Conservation (phyloP, 2,329 filamentous ascomycete genomes). For the Lasiodiplodia theobromae region DNA sequence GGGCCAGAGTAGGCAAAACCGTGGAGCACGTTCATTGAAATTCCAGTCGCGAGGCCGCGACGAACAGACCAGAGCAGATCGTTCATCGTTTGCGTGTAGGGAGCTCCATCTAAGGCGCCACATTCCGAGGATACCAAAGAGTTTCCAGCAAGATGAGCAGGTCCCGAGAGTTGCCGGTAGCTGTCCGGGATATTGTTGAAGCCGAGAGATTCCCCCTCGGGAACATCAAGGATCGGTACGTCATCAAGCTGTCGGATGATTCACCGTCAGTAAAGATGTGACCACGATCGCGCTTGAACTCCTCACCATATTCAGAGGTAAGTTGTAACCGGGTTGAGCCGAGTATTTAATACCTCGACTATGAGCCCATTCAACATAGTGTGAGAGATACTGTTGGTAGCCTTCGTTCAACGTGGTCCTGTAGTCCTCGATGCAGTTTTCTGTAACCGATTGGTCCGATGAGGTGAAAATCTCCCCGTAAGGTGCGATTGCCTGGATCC, state of each 20-base stretch:
- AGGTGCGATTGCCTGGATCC: slow-evolving; percentile 24
- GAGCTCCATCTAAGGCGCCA: slow-evolving; percentile 38
- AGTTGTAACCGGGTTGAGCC: slow-evolving; percentile 44
- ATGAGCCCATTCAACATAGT: slow-evolving; percentile 38
- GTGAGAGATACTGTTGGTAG: slow-evolving; percentile 40
- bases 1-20: slow-evolving; percentile 51
- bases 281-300: too few relatives aligned
- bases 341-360: slow-evolving; percentile 39
- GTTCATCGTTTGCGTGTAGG: slow-evolving; percentile 40
- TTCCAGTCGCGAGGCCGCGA: slow-evolving; percentile 48
- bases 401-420: slow-evolving; percentile 39
- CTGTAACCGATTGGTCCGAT: slow-evolving; percentile 28
- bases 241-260: slow-evolving; percentile 32
- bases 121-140: slow-evolving; percentile 44
- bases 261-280: background rate
- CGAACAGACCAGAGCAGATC: slow-evolving; percentile 47
- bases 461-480: slow-evolving; percentile 32
- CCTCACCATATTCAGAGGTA: slow-evolving; percentile 44
- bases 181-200: slow-evolving; percentile 42
- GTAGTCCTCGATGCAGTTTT: slow-evolving; percentile 41
- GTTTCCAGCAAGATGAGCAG: slow-evolving; percentile 41
- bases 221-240: slow-evolving; percentile 41
- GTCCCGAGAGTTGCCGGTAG: slow-evolving; percentile 45
- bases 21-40: slow-evolving; percentile 56
- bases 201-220: slow-evolving; percentile 45